Conservation (phyloP, 2,329 filamentous ascomycete species). For the Dactylellina haptotyla region DNA sequence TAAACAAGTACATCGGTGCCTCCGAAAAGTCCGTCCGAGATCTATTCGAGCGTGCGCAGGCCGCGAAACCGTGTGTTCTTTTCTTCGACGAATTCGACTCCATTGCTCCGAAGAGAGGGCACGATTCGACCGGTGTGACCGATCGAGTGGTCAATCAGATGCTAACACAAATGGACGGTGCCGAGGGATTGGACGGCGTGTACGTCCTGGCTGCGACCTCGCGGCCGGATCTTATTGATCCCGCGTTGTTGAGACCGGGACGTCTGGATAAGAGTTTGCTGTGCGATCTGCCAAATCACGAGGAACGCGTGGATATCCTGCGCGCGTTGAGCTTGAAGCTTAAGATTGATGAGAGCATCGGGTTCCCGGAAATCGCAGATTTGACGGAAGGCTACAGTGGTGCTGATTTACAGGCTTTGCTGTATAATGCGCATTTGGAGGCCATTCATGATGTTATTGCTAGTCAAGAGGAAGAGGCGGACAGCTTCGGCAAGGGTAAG, state of each 20-base stretch:
- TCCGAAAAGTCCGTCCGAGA: conserved; percentile 96
- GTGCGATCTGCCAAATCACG: conserved; percentile 83
- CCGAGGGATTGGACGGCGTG: conserved; percentile 91
- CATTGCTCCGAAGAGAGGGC: conserved; percentile 94
- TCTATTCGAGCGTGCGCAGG: conserved; percentile 89
- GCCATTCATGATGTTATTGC: conserved; percentile 93
- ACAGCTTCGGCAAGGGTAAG: conserved; percentile 59
- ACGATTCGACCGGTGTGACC: conserved; percentile 97
- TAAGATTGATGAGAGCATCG: conserved; percentile 70
- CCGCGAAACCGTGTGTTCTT: conserved; percentile 89
- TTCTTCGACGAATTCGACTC: conserved; percentile 99
- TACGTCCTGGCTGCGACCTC: conserved; percentile 96
- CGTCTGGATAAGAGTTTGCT: conserved; percentile 92
- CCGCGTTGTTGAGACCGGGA: conserved; percentile 87
- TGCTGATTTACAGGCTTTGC: conserved; percentile 90
- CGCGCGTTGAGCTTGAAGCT: conserved; percentile 77
- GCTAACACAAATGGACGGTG: conserved; percentile 98
- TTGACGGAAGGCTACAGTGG: conserved; percentile 91
- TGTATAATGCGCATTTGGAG: conserved; percentile 96
- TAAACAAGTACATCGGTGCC: conserved; percentile 99
- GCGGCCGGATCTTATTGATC: conserved; percentile 92
- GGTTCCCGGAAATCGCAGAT: conserved; percentile 77
- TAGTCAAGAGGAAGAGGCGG: conserved; percentile 65
- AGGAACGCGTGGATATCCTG: conserved; percentile 89
- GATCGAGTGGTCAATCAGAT: conserved; percentile 98